Evolutionary conservation across 768 basidiomycete species (phyloP), one percentile per base, ranked within the genome.

Genomic region (Pisolithus albus): DNA sequence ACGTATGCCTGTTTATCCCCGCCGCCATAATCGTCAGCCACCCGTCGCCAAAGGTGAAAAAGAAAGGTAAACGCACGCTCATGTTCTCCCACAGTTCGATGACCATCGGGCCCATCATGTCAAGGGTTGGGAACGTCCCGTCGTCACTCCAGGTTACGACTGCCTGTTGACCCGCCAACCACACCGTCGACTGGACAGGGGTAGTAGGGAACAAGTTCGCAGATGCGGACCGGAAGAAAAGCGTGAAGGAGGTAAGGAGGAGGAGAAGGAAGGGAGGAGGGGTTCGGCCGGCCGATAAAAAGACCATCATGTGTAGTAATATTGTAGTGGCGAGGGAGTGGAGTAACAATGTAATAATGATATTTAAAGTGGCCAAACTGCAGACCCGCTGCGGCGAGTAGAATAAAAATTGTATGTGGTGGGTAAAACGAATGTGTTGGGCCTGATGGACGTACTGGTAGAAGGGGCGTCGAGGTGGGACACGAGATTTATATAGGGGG

Each of bases 121-220:
- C 49, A 6, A 84, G 53, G 19, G 59, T 57, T 0, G 83, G 82
- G 7, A 55, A 54, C 1, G 42, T 60, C 6, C 64, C 61, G 41
- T 80, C 75, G 38, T 84, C 81, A 36, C 61, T 64, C 83, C 83
- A 86, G 4, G 61, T 72, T 4, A 82, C 60, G 8, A 59, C 38
- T 21, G 69, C 69, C 5, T 69, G 64, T 39, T 71, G 64, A 8
- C 79, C 81, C 34, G 76, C 70, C 28, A 61, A 59, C 54, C 75
- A 75, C 3, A 73, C 68, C 0, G 80, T 78, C 18, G 60, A 66
- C 30, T 75, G 65, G 15, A 75, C 53, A 4, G 82, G 83, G 15
- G 70, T 61, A 0, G 77, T 82, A 1, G 79, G 76, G 53, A 78
- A 82, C 23, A 83, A 61, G 7, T 71, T 71, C 24, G 70, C 74